Evolutionary conservation across 768 basidiomycete genomes (phyloP).

Genomic region (Arthromyces matolae): DNA sequence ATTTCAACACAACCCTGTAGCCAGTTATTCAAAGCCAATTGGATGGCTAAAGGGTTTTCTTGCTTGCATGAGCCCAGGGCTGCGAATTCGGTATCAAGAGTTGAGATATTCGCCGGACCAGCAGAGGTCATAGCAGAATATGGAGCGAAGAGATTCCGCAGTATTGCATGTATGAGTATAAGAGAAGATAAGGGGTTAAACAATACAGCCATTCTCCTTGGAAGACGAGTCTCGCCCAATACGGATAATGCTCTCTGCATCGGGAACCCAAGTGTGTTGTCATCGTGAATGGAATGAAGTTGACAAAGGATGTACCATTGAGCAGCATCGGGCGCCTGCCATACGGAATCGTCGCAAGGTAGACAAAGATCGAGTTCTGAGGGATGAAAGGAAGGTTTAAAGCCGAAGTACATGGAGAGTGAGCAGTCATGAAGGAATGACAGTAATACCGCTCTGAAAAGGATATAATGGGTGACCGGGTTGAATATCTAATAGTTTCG

Average conservation of each 20-base stretch:
- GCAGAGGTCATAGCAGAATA: slow-evolving; percentile 13
- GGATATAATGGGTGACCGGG: no score
- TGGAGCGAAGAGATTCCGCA: slow-evolving; percentile 36
- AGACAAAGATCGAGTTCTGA: slow-evolving; percentile 48
- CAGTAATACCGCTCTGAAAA: slow-evolving; percentile 39
- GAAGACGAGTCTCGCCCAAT: slow-evolving; percentile 31
- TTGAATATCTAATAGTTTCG: not conserved
- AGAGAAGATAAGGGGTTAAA: slow-evolving; percentile 42
- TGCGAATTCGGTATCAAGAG: not conserved
- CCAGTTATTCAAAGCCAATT: slow-evolving; percentile 58
- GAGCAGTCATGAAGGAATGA: slow-evolving; percentile 57
- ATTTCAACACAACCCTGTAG: slow-evolving; percentile 49
- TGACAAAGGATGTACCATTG: slow-evolving; percentile 48
- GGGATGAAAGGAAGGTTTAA: slow-evolving; percentile 42
- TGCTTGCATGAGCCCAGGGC: not conserved
- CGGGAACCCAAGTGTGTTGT: slow-evolving; percentile 21
- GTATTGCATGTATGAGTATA: slow-evolving; percentile 43
- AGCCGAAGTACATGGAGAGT: slow-evolving; percentile 51
- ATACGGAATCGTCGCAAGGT: slow-evolving; percentile 56
- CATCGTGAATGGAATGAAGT: slow-evolving; percentile 21
- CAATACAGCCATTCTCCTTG: slow-evolving; percentile 24
- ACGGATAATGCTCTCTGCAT: slow-evolving; percentile 35
- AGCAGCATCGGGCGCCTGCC: slow-evolving; percentile 42
- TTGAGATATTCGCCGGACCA: not conserved
- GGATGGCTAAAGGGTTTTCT: slow-evolving; percentile 28